phyloP scores from a whole-genome alignment of 257 asterid species.

The Primulina huaijiensis region DNA sequence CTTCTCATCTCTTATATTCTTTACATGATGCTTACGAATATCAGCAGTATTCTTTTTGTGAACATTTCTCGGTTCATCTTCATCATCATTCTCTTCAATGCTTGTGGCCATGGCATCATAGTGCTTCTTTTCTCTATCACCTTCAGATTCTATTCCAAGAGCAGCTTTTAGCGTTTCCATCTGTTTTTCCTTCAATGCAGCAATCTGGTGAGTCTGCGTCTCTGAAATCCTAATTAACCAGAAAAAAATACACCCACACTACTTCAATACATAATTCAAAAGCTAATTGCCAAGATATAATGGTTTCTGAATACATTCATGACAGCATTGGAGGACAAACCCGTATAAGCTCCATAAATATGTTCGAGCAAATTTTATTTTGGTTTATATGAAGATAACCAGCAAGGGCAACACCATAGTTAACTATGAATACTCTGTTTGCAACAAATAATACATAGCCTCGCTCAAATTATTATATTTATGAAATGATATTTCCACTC shows the following conservation, averaged over 20 bases:
- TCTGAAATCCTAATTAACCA: slow-evolving; percentile 57
- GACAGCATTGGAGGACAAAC: neutral
- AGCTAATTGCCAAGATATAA: neutral
- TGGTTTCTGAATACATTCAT: neutral
- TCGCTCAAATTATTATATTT: neutral
- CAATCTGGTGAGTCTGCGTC: slow-evolving; percentile 86
- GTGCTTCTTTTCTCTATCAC: slow-evolving; percentile 44
- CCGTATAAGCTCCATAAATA: neutral
- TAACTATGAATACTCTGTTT: neutral
- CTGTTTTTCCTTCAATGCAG: slow-evolving; percentile 86
- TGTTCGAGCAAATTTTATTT: neutral
- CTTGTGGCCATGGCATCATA: slow-evolving; percentile 35
- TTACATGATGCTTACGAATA: slow-evolving; percentile 21
- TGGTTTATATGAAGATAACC: neutral
- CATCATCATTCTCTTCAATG: slow-evolving; percentile 40
- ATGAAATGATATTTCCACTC: neutral
- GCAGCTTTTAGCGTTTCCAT: slow-evolving; percentile 87
- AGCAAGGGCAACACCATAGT: neutral
- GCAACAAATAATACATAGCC: neutral
- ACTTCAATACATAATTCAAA: neutral
- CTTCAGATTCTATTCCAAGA: slow-evolving; percentile 65
- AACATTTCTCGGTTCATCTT: slow-evolving; percentile 32
- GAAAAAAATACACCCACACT: neutral
- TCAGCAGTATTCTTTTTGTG: slow-evolving; percentile 25
- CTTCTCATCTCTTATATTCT: slow-evolving; percentile 28